These are phyloP conservation scores for Huntiella decipiens DNA, from an alignment of 2,329 filamentous ascomycete genomes.

Conservation along the genomic window DNA sequence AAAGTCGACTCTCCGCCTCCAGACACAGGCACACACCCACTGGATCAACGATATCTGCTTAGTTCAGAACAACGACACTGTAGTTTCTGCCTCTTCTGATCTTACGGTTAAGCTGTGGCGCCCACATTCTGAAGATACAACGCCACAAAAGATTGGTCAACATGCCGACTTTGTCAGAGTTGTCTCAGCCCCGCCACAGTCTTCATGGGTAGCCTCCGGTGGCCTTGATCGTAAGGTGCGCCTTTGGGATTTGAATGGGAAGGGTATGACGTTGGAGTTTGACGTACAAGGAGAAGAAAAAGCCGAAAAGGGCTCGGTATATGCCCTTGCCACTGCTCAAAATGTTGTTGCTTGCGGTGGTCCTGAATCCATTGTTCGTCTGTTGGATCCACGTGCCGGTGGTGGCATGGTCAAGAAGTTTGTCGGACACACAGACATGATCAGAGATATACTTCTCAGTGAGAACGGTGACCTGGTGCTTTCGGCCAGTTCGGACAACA, in stretches of 20 bases:
- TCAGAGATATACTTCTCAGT: conserved; percentile 78
- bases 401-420: conserved; percentile 90
- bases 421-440: conserved; percentile 87
- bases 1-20: conserved; percentile 38
- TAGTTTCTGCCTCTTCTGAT: conserved; percentile 86
- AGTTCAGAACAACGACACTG: conserved; percentile 54
- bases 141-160: conserved; percentile 57
- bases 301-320: conserved; percentile 82
- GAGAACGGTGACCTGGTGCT: conserved; percentile 78
- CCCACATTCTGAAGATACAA: conserved; percentile 38
- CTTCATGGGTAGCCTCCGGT: conserved; percentile 77
- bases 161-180: conserved; percentile 96
- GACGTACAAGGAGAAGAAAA: conserved; percentile 68
- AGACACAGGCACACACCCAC: conserved; percentile 65
- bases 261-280: conserved; percentile 71
- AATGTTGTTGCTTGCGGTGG: conserved; percentile 80
- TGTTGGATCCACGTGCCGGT: conserved; percentile 81
- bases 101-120: conserved; percentile 86
- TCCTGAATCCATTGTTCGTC: conserved; percentile 75
- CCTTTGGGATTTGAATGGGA: conserved; percentile 82
- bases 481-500: conserved; percentile 89
- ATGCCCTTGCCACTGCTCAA: conserved; percentile 64
- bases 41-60: conserved; percentile 91
- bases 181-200: conserved; percentile 51
- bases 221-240: conserved; percentile 83